Percentiles rank a stretch among this genome's conserved stretches.
Conservation (phyloP, 345 rosid genomes). For the Theobroma cacao region DNA sequence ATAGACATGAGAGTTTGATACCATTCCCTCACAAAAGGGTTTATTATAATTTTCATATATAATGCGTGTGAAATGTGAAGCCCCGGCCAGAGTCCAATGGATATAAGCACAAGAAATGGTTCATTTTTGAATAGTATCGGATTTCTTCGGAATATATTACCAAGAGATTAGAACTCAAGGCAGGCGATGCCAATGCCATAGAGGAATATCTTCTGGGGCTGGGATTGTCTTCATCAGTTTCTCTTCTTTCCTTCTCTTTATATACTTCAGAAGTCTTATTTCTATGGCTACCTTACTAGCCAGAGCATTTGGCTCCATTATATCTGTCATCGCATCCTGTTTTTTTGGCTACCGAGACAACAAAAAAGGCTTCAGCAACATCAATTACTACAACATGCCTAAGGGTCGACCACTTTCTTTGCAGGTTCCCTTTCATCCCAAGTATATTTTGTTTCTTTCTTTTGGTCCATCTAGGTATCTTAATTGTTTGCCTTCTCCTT, state of each 20-base stretch:
- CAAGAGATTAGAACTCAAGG: conserved; percentile 31
- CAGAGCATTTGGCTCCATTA: conserved; percentile 47
- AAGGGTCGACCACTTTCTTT: conserved; percentile 78
- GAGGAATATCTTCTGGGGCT: conserved; percentile 52
- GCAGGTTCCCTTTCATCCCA: conserved; percentile 54
- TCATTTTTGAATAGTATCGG: conserved; percentile 20
- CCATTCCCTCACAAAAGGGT: conserved; percentile 35
- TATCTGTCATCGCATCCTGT: conserved; percentile 55
- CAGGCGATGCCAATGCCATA: conserved; percentile 41
- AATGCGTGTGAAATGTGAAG: conserved; percentile 12
- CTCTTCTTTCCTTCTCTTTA: conserved; percentile 20
- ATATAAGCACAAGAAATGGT: conserved; percentile 27
- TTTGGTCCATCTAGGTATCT: conserved; percentile 3
- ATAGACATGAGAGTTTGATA: conserved; percentile 21
- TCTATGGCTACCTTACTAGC: conserved; percentile 40
- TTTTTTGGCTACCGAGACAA: conserved; percentile 47
- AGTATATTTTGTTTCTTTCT: not conserved
- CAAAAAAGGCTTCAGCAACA: conserved; percentile 18
- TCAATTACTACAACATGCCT: conserved; percentile 46
- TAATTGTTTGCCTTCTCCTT: not conserved
- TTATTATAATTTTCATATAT: not conserved
- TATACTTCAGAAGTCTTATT: conserved; percentile 26
- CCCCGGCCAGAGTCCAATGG: conserved; percentile 2
- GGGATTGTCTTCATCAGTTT: conserved; percentile 13
- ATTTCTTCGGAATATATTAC: conserved; percentile 43